Base-by-base conservation (phyloP, 306 rosid genomes). In the Malus domestica region DNA sequence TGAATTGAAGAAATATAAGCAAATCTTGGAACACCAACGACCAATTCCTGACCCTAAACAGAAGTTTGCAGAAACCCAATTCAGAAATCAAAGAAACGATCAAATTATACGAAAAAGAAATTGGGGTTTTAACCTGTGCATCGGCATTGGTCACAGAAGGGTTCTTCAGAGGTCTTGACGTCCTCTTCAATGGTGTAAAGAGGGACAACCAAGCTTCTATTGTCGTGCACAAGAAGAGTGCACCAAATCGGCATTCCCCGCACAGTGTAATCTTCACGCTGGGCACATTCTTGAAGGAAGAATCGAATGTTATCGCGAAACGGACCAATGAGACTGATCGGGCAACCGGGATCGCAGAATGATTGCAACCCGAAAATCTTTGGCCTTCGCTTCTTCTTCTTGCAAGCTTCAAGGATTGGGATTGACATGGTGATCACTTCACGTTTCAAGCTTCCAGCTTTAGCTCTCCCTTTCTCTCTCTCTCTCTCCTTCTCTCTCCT, bases 71-170 rank as follows among this genome's bases (percentile, higher is more conserved):
- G 10, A 22, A 66, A 73, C 55, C 60, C 70, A 54, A 73, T 32
- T 60, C 62, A 42, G 13, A 38, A 32, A 33, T 51, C 16, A 29
- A 62, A 73, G 61, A 60, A 29, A 5, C 23, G 63, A 80, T 23
- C 59, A 2, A 20, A 74, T 73, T 38, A 70, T 9, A 55, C 22
- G 2, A 32, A 32, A 32, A 62, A 27, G 45, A 33, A 35, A 13
- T 38, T n/a, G 16, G 79, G 27, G 35, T 30, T 55, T 80, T 10
- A 40, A 89, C 98, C 97, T 52, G 90, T 83, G 30, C 89, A 90
- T 16, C 95, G 88, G 84, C 97, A 94, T 25, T 91, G 88, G 44
- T 91, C 92, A 10, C 98, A 93, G 79, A 83, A 87, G 59, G 98
- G 91, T 44, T 66, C 58, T 0, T 87, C 27, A 52, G 97, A 91